Evolutionary conservation across 1,139 yeast species (phyloP), one percentile per base, ranked within the genome.

Genomic region (Taphrina wiesneri): DNA sequence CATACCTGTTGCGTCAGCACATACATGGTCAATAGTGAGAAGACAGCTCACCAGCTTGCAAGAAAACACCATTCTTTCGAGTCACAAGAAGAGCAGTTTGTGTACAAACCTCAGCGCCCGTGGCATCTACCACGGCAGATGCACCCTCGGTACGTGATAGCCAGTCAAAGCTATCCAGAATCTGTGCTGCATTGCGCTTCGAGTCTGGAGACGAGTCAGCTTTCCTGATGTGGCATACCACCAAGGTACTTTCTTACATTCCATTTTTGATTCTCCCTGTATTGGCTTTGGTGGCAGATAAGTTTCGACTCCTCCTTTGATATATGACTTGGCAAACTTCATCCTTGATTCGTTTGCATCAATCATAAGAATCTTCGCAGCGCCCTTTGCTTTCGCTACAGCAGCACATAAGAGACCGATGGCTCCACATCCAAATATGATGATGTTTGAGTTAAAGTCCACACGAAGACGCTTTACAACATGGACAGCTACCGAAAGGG

Each of bases 351-450:
- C 86, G 67, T 85, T 80, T 63, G 86, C 79, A 75, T 86, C 91
- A 60, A 85, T 82, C 65, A 86, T 81, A 71, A 84, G 77, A 53
- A 86, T 83, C 23, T 80, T 79, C 41, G 85, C 78, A 11, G 95
- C 95, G 47, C 96, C 96, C 72, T 85, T 85, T 15, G 88, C 85
- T 69, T 80, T 83, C 32, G 91, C 92, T 25, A 85, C 88, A 45
- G 87, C 86, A 53, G 92, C 92, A 65, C 86, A 81, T 68, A 89
- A 79, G 61, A 89, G 77, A 28, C 96, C 96, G 65, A 89, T 91
- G 5, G 96, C 96, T 15, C 96, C 96, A 45, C 95, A 96, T 56
- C 96, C 96, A 70, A 87, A 85, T 1, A 89, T 87, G 59, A 85
- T 85, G 39, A 86, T 90, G 25, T 80, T 77, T 66, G 87, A 88